Conservation (phyloP, 495 filamentous ascomycete genomes). For the Penicillium tannophilum region DNA sequence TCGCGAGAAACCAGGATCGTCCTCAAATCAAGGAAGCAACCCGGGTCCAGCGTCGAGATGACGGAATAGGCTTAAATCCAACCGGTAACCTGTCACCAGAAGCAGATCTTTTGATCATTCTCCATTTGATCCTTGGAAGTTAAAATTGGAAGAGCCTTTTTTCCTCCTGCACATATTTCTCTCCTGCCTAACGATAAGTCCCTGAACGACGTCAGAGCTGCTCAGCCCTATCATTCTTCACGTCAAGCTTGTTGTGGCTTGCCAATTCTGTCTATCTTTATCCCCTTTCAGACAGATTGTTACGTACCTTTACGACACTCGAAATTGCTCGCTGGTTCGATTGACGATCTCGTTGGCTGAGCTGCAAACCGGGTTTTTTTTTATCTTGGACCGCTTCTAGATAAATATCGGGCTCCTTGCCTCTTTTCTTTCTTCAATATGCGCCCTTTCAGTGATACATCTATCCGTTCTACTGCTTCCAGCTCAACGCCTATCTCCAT, state of each 20-base stretch:
- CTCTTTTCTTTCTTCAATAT: slow-evolving; percentile 22
- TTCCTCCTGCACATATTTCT: neutral
- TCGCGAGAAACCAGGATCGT: slow-evolving; percentile 2
- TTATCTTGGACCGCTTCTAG: slow-evolving; percentile 1
- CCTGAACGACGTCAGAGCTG: slow-evolving; percentile 17
- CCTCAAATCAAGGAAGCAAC: slow-evolving; percentile 25
- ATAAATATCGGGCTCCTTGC: slow-evolving; percentile 15
- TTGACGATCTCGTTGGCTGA: neutral
- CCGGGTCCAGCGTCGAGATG: slow-evolving; percentile 7
- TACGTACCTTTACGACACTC: slow-evolving; percentile 21
- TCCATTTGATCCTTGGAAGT: slow-evolving; percentile 4
- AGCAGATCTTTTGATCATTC: slow-evolving; percentile 4
- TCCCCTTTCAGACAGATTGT: slow-evolving; percentile 18
- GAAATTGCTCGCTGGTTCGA: neutral
- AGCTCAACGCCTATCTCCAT: slow-evolving; percentile 21
- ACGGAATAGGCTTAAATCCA: slow-evolving; percentile 9
- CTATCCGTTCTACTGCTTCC: slow-evolving; percentile 34
- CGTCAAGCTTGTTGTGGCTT: slow-evolving; percentile 7
- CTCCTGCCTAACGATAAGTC: neutral
- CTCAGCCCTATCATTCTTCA: slow-evolving; percentile 20
- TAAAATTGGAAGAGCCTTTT: slow-evolving; percentile 1
- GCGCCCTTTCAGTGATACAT: slow-evolving; percentile 38
- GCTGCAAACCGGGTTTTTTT: slow-evolving; percentile 10
- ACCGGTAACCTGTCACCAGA: slow-evolving; percentile 1
- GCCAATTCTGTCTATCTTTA: slow-evolving; percentile 20